Conservation (phyloP, 2,329 filamentous ascomycete species). For the Daldinia sp. region DNA sequence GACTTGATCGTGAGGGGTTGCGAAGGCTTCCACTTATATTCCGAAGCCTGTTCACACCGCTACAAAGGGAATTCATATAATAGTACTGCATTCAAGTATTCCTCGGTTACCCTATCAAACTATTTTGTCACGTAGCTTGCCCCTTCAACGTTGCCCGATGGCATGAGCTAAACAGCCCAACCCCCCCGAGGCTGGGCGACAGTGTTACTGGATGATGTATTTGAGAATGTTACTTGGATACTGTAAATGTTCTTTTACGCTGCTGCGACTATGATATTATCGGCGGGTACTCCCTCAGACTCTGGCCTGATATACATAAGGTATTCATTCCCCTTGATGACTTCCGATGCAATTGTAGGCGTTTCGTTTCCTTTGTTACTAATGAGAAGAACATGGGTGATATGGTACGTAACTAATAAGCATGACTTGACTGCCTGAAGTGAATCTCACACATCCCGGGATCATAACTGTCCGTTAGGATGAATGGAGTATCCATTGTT, state of each 20-base stretch:
- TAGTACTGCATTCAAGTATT: slow-evolving; percentile 27
- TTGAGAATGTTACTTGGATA: slow-evolving; percentile 2
- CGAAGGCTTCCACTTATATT: slow-evolving; percentile 26
- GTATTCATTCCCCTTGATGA: slow-evolving; percentile 28
- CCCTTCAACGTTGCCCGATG: slow-evolving; percentile 21
- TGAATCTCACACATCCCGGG: neutral
- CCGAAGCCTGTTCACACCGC: slow-evolving; percentile 31
- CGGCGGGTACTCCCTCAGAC: slow-evolving; percentile 16
- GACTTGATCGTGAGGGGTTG: slow-evolving; percentile 34
- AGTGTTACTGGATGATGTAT: slow-evolving; percentile 26
- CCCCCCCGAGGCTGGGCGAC: slow-evolving; percentile 1
- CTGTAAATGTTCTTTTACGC: slow-evolving; percentile 10
- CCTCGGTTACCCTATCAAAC: slow-evolving; percentile 27
- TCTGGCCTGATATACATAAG: slow-evolving; percentile 25
- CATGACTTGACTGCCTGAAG: slow-evolving; percentile 19
- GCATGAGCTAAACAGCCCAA: slow-evolving; percentile 17
- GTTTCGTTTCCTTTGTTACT: slow-evolving; percentile 19
- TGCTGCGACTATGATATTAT: slow-evolving; percentile 17
- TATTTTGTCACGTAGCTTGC: slow-evolving; percentile 14
- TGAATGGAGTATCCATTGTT: neutral
- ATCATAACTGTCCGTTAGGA: neutral
- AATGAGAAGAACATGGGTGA: slow-evolving; percentile 22
- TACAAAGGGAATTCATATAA: slow-evolving; percentile 22
- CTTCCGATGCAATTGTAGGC: slow-evolving; percentile 25
- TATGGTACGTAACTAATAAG: slow-evolving; percentile 2